Evolutionary conservation across 495 filamentous ascomycete species (phyloP), one percentile per base, ranked within the genome.

Genomic region (Aspergillus homomorphus): DNA sequence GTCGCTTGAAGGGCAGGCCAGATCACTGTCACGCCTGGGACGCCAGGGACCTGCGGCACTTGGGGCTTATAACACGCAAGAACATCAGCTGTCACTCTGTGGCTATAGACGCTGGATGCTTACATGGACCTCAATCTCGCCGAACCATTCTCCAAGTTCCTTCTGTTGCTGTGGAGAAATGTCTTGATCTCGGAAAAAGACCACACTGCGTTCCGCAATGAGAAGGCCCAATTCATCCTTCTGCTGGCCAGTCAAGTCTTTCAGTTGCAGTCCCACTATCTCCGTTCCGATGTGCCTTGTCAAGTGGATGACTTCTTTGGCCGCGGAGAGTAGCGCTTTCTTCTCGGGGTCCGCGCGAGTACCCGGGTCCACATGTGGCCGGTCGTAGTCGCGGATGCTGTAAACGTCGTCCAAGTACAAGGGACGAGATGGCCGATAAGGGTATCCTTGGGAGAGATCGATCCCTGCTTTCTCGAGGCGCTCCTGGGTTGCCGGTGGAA

Each of bases 101-200:
- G 1, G 22, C 3, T 7, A 44, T 3, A 21, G 4, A 24, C 16
- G n/a, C n/a, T 30, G 26, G 38, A 41, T 41, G 15, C 80, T 71
- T 73, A 87, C 84, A 67, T 89, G 87, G 24, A 89, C 67, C 59
- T 90, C 87, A 43, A 88, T 69, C 57, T 87, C 82, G 0, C 87
- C 87, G 64, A 77, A 89, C 59, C 80, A 80, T 63, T 89, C 81
- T 0, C 86, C 86, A 12, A 90, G 69, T 16, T 75, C 77, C 52
- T 85, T 85, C 62, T 90, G 87, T 62, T 90, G 78, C 61, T 89
- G 84, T 1, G 87, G 86, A 7, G 78, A 77, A 45, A 91, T 73
- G 54, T 89, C 85, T 62, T 91, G 88, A 59, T 89, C 78, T 5
- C 88, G 77, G 74, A 90, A 87, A 69, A 91, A 90, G 30, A 90